Evolutionary conservation across 1,284 basidiomycete species (phyloP), one percentile per base, ranked within the genome.

Genomic region (Irpex sp.): DNA sequence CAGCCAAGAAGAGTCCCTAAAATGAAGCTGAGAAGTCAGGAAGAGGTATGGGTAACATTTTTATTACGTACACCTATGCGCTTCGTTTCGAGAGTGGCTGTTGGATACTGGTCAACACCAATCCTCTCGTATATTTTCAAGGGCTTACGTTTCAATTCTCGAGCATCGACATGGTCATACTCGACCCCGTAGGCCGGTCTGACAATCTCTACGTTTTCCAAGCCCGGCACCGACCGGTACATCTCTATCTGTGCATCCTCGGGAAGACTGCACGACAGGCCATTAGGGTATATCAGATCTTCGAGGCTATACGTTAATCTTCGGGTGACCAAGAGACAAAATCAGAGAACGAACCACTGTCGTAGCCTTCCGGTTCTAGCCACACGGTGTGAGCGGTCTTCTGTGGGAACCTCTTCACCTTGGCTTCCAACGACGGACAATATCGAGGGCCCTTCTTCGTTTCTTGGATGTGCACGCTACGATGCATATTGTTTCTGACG

Each of bases 311-410:
- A 49, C 26, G 3, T 51, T 13, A 9, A 31, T 47, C 43, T 5
- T 9, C 19, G 49, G 19, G 6, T 46, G 13, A 11, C 50, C 15
- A 47, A n/a, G 15, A 33, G 49, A 37, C 15, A 43, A n/a, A 37
- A 64, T 31, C n/a, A 49, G 5, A n/a, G 2, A n/a, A 70, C 74
- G 58, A 62, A 88, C 91, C 87, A 5, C 92, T 93, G 65, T 93
- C 90, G 65, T 92, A 93, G 0, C 94, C 94, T 73, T 96, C 94
- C 0, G 94, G 94, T 70, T 97, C 94, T 4, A 97, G 80, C 94
- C 94, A 96, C 36, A 96, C 83, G 1, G 79, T 87, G 70, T 97
- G 94, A 11, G 77, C 77, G 1, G 79, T 74, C 73, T 92, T 94
- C 62, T 91, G 77, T 1, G 83, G 83, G 71, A 96, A 96, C 7